Percentiles rank a stretch among this genome's conserved stretches.
Evolutionary conservation across 768 basidiomycete genomes (phyloP).

Genomic region (Dioszegia aurantiaca): DNA sequence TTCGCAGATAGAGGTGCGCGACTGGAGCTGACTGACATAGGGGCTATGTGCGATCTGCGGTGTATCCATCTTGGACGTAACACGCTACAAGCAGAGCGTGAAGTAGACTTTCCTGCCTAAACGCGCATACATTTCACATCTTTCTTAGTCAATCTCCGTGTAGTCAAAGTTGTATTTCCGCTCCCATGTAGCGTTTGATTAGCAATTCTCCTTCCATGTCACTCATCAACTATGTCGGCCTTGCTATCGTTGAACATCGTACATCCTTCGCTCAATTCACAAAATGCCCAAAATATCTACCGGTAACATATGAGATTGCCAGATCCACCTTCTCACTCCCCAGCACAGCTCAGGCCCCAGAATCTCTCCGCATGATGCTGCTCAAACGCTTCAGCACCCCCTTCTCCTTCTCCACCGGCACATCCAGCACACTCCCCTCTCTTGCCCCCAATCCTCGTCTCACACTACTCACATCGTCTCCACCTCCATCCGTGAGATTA

Average conservation of each 20-base stretch:
- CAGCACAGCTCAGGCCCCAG: neutral
- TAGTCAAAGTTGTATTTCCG: slow-evolving; percentile 11
- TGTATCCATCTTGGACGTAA: slow-evolving; percentile 44
- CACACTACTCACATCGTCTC: no score
- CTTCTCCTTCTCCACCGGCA: slow-evolving; percentile 15
- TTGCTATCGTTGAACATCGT: no score
- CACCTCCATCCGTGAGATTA: no score
- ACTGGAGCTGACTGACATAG: slow-evolving; percentile 10
- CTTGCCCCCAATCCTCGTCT: slow-evolving; percentile 3
- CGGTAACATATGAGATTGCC: neutral
- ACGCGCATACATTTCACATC: no score
- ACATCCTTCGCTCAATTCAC: no score
- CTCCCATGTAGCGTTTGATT: no score
- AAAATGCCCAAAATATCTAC: neutral
- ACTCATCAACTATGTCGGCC: no score
- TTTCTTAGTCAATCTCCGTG: neutral
- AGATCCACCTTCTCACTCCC: neutral
- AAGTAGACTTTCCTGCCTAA: no score
- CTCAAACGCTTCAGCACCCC: slow-evolving; percentile 33
- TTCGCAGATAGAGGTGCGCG: neutral
- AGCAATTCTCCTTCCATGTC: neutral
- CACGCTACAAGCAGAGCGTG: slow-evolving; percentile 45
- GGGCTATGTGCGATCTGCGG: slow-evolving; percentile 53
- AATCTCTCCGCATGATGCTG: slow-evolving; percentile 29
- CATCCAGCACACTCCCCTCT: slow-evolving; percentile 6